A percentile compares a stretch with the other conserved stretches of the same genome.
Evolutionary conservation across 208 protist species (phyloP).

Genomic region (Crithidia brevicula): DNA sequence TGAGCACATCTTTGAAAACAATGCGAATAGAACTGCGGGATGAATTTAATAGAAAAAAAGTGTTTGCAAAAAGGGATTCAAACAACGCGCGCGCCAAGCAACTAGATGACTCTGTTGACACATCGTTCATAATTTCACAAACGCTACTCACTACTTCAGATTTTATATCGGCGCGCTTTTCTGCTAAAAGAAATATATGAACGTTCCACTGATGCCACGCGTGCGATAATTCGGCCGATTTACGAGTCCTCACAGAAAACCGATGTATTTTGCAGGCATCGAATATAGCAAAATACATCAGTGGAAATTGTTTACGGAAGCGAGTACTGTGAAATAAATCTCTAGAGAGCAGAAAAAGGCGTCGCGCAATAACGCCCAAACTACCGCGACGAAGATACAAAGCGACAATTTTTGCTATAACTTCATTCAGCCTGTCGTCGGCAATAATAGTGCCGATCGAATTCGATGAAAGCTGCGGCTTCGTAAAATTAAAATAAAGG

Average conservation of each 20-base stretch:
- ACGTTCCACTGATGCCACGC: slow-evolving; percentile 25
- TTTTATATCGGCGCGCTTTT: slow-evolving; percentile 22
- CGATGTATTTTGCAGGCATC: slow-evolving; percentile 1
- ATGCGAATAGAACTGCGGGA: slow-evolving; percentile 3
- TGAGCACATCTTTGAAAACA: slow-evolving; percentile 23
- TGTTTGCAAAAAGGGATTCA: slow-evolving; percentile 28
- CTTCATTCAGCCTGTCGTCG: background rate
- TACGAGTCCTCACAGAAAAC: slow-evolving; percentile 14
- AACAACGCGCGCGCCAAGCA: slow-evolving; percentile 16
- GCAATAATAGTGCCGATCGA: background rate
- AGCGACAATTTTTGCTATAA: slow-evolving; percentile 1
- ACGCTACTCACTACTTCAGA: background rate
- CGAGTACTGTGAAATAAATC: slow-evolving; percentile 17
- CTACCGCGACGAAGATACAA: slow-evolving; percentile 23
- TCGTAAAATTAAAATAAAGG: slow-evolving; percentile 25
- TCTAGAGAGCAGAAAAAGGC: slow-evolving; percentile 8
- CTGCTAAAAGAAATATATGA: slow-evolving; percentile 8
- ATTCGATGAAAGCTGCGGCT: slow-evolving; percentile 1
- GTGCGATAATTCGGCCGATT: slow-evolving; percentile 9
- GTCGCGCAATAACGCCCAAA: background rate
- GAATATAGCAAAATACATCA: slow-evolving; percentile 8
- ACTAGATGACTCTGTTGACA: background rate
- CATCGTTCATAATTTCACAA: slow-evolving; percentile 7
- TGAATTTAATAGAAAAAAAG: slow-evolving; percentile 9
- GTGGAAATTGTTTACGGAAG: slow-evolving; percentile 16